A percentile compares a stretch with the other conserved stretches of the same genome.
Conservation (phyloP, 208 protist genomes). For the Zelonia costaricensis region DNA sequence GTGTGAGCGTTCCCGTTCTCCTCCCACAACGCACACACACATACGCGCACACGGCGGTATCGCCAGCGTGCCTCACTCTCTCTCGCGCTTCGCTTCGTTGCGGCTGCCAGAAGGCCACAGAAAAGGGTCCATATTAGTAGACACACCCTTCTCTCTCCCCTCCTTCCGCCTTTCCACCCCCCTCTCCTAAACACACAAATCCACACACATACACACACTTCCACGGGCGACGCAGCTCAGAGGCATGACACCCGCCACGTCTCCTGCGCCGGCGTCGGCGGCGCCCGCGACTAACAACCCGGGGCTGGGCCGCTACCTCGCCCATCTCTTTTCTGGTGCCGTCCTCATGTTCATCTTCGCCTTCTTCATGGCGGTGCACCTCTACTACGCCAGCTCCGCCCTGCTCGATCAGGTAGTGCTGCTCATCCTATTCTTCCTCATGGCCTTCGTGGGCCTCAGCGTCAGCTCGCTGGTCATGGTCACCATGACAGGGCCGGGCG, state of each 20-base stretch:
- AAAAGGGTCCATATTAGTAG: no score
- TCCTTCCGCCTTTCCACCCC: neutral
- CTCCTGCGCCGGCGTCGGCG: neutral
- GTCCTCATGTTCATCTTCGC: conserved; percentile 7
- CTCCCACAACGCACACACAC: neutral
- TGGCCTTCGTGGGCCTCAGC: conserved; percentile 20
- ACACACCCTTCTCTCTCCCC: neutral
- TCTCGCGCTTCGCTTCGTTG: no score
- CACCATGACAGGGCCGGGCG: conserved; percentile 26
- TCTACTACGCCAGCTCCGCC: conserved; percentile 27
- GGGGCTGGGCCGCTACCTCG: conserved; percentile 16
- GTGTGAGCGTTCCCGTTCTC: neutral
- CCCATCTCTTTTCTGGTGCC: neutral
- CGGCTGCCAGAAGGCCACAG: no score
- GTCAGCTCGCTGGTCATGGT: conserved; percentile 14
- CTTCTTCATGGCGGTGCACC: conserved; percentile 20
- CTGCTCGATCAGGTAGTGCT: conserved; percentile 12
- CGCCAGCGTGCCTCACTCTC: neutral
- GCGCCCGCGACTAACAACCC: conserved; percentile 14
- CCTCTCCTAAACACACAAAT: neutral
- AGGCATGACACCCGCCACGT: no score
- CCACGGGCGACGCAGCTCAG: no score
- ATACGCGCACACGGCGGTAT: neutral
- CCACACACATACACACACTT: conserved; percentile 16
- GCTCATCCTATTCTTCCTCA: conserved; percentile 18